Conservation (phyloP, 805 yeast species). For the Cyberlindnera meyerae region DNA sequence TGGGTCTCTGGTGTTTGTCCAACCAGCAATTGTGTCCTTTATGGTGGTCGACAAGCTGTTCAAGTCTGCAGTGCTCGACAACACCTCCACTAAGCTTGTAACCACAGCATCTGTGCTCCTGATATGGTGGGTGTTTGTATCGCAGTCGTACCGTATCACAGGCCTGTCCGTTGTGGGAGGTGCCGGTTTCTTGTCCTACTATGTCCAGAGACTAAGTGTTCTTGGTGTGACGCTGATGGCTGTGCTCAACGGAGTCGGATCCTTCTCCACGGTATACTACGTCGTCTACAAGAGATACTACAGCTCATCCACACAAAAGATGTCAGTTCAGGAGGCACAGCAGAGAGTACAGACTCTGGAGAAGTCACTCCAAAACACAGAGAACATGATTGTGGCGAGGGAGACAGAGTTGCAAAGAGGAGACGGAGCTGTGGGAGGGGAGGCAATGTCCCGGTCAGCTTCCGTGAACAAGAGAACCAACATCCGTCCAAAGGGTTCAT, state of each 20-base stretch:
- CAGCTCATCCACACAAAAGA: constrained; percentile 1
- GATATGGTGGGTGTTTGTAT: constrained; percentile 19
- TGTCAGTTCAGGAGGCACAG: constrained; percentile 4
- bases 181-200: constrained; percentile 11
- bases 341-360: constrained; percentile 12
- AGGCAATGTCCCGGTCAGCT: not conserved
- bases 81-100: constrained; percentile 5
- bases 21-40: constrained; percentile 16
- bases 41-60: constrained; percentile 20
- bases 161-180: constrained; percentile 16
- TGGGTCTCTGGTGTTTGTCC: constrained; percentile 15
- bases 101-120: constrained; percentile 3
- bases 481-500: constrained; percentile 20
- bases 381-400: constrained; percentile 17
- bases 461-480: constrained; percentile 18
- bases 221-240: constrained; percentile 26
- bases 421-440: too few species aligned
- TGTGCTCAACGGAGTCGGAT: constrained; percentile 25
- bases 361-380: constrained; percentile 17
- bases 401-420: constrained; percentile 10
- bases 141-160: constrained; percentile 18
- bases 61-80: constrained; percentile 10
- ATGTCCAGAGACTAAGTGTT: constrained; percentile 19
- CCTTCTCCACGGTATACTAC: constrained; percentile 26
- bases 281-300: constrained; percentile 14